phyloP scores from a whole-genome alignment of 192 early-diverging fungal genomes.

The Chytriomyces hyalinus region DNA sequence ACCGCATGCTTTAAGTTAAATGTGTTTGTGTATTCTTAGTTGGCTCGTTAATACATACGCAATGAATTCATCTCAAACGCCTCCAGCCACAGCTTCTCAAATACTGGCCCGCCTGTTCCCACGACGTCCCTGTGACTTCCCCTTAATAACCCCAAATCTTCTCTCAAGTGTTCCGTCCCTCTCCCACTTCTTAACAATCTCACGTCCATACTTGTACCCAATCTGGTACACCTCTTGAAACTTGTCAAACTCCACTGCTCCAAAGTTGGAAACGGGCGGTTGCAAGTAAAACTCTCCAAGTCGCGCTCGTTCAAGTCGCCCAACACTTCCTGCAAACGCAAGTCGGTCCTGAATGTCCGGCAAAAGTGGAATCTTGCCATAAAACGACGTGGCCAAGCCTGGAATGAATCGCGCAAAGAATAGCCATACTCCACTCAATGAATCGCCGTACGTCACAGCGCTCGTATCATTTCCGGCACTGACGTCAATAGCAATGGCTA shows the following conservation, averaged over 20 bases:
- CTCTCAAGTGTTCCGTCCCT: constrained; percentile 68
- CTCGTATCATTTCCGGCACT: constrained; percentile 90
- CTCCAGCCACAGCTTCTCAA: background rate
- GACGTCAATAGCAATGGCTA: constrained; percentile 95
- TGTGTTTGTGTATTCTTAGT: no score
- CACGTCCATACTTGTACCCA: constrained; percentile 84
- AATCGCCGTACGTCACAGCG: constrained; percentile 89
- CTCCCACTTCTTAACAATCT: constrained; percentile 81
- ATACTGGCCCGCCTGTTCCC: constrained; percentile 25
- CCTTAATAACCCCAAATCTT: constrained; percentile 52
- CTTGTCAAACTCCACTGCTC: constrained; percentile 89
- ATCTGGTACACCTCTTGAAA: constrained; percentile 85
- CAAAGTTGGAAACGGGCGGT: constrained; percentile 86
- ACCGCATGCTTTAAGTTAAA: no score
- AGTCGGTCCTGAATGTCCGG: constrained; percentile 94
- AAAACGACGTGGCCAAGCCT: constrained; percentile 51
- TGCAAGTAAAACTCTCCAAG: constrained; percentile 78
- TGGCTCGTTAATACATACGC: no score
- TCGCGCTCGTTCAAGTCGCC: constrained; percentile 90
- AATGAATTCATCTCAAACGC: no score
- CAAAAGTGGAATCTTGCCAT: constrained; percentile 81
- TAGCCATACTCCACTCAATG: constrained; percentile 92
- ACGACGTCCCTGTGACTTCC: background rate
- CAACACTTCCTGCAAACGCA: constrained; percentile 86
- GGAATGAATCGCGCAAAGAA: constrained; percentile 81